A percentile compares a stretch with the other conserved stretches of the same genome.
Conservation (phyloP, 805 yeast genomes). For the Sungouiozyma intestinalis region DNA sequence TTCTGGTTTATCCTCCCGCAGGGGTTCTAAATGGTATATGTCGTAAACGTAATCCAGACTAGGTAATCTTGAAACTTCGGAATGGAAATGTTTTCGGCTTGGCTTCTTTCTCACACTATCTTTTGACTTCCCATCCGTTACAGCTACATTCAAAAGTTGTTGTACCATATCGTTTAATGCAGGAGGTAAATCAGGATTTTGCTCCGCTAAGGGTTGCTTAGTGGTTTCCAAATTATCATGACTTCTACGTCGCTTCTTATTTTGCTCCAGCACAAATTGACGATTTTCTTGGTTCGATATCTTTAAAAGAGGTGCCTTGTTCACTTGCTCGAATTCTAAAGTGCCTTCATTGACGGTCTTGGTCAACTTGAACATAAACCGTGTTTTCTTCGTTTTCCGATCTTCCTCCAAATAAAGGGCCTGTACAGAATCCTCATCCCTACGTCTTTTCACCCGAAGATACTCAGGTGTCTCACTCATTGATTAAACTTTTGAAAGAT, state of each 20-base stretch:
- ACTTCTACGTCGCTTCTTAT: conserved; percentile 17
- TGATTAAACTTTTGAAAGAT: background rate
- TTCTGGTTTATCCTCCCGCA: conserved; percentile 42
- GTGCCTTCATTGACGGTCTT: conserved; percentile 34
- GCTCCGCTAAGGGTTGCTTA: conserved; percentile 3
- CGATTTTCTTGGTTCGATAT: conserved; percentile 13
- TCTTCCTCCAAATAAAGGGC: conserved; percentile 45
- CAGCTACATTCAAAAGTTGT: conserved; percentile 38
- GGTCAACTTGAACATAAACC: conserved; percentile 37
- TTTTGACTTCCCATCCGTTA: conserved; percentile 15
- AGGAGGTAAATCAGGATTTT: conserved; percentile 34
- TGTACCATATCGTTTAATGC: conserved; percentile 69
- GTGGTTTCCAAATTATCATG: conserved; percentile 11
- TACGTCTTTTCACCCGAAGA: conserved; percentile 75
- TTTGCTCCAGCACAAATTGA: conserved; percentile 25
- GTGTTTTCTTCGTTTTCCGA: conserved; percentile 25
- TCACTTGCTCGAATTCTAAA: conserved; percentile 20
- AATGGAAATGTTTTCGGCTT: conserved; percentile 15
- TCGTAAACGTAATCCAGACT: conserved; percentile 80
- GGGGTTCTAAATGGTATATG: conserved; percentile 62
- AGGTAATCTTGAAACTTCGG: conserved; percentile 13
- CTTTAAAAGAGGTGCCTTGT: conserved; percentile 20
- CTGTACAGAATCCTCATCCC: conserved; percentile 81
- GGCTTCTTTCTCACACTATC: conserved; percentile 16
- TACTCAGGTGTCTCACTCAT: conserved; percentile 39